Base-by-base conservation (phyloP, 1,284 basidiomycete genomes). In the Puccinia polysora region DNA sequence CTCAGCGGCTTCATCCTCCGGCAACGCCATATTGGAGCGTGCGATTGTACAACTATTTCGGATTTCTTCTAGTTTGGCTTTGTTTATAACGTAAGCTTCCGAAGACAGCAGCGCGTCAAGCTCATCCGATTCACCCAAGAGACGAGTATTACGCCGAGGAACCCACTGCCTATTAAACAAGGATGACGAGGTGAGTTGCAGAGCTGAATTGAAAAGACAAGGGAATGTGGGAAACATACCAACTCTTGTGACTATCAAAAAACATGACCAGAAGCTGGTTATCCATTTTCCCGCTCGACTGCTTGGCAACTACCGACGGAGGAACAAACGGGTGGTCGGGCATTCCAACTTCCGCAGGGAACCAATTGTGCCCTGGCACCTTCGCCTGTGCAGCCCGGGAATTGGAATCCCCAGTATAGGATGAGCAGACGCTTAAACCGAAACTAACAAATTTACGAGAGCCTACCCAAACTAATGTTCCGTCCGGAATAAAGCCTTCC, bases 381-480 rank as follows among this genome's bases (percentile, higher is more conserved):
- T 72, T 72, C 4, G 70, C 70, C 70, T 72, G 40, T 34, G 30
- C 5, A 36, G 18, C 23, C 47, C 38, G 20, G 20, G 30, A n/a
- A 64, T 45, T 45, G 15, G 52, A 65, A 38, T 2, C 20, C 15
- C 25, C 30, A 36, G 43, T 36, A 34, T 59, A 58, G 1, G 12
- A 59, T 23, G 8, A 47, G 47, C 7, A 30, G 6, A 40, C 18
- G 40, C 43, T 49, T 18, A 7, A 3, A 18, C 12, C 15, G 10
- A 30, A 59, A 32, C 36, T 45, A 45, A 49, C 4, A 28, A 25
- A 12, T 45, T 23, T 53, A 34, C 18, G 10, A 28, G 10, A 30
- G 20, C 70, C 65, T 32, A 72, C 70, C 70, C 70, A 72, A 64
- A 72, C 70, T 30, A 72, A 34, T 34, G 70, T 72, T 15, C 60